Evolutionary conservation across 371 early-diverging fungal species (phyloP), one percentile per base, ranked within the genome.

Genomic region (Paraphysoderma sedebokerense): DNA sequence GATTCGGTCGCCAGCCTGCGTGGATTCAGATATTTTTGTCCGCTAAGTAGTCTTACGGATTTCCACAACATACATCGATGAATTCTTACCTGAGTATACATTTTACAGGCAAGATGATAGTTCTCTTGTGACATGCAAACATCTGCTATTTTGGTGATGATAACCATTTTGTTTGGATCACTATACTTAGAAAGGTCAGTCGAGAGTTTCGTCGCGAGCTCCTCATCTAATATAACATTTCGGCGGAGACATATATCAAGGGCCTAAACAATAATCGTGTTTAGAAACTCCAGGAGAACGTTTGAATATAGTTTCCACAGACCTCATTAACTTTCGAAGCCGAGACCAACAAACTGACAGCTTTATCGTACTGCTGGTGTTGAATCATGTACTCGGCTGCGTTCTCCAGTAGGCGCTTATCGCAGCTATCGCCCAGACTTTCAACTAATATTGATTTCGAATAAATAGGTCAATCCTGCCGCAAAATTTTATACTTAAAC

Each of bases 91-190:
- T 64, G 57, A 0, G 63, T 56, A 42, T 60, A 69, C 50, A 64
- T 63, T 38, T 72, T 72, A 51, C 65, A 66, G 2, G 70, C 72
- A 23, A 66, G 38, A 24, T 57, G 54, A 38, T 55, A 70, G 2
- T 47, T 39, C 35, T 49, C 38, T 50, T 69, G 66, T 28, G 44
- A 33, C 51, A 72, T 46, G 47, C 65, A 64, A 6, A 54, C 26
- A 33, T 66, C 62, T 0, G 63, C 68, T 17, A 72, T 40, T 29
- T 47, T 41, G n/a, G 15, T 29, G 7, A 48, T 28, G 26, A 39
- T 38, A 23, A 4, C 47, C 53, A 19, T 33, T 3, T 27, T 46
- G 28, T 9, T 34, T 27, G 8, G 31, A 48, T 13, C 30, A 24
- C 19, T 34, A 35, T 13, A 31, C 12, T 23, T 27, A 31, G 44